Conservation (phyloP, 352 stramenopile species). For the Globisporangium spinosum region DNA sequence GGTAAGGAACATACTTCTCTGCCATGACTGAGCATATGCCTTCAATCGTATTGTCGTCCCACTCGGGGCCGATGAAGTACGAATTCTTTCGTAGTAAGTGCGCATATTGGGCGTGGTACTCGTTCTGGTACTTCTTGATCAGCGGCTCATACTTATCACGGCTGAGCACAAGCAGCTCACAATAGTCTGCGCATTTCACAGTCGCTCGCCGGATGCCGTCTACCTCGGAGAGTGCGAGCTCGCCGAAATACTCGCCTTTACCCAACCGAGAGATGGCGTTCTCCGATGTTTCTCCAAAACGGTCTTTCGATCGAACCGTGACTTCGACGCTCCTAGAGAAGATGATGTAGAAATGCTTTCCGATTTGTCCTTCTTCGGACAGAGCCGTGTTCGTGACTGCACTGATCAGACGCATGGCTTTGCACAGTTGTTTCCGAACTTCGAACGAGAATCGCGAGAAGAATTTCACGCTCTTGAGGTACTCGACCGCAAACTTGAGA, state of each 20-base stretch:
- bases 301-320: constrained; percentile 64
- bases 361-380: constrained; percentile 76
- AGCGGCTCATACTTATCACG: constrained; percentile 81
- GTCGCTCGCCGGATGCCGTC: constrained; percentile 69
- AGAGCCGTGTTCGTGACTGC: constrained; percentile 76
- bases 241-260: constrained; percentile 78
- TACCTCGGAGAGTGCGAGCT: constrained; percentile 64
- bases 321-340: constrained; percentile 72
- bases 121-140: constrained; percentile 83
- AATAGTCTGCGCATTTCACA: constrained; percentile 65
- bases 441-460: constrained; percentile 85
- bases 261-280: constrained; percentile 61
- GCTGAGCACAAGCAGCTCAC: constrained; percentile 68
- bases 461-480: constrained; percentile 86
- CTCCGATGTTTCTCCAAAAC: constrained; percentile 61
- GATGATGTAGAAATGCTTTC: constrained; percentile 83
- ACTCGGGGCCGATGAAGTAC: constrained; percentile 74
- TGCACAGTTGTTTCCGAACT: constrained; percentile 82
- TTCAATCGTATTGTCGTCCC: constrained; percentile 80
- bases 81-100: constrained; percentile 72
- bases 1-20: constrained; percentile 75
- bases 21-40: constrained; percentile 84
- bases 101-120: constrained; percentile 78
- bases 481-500: constrained; percentile 82
- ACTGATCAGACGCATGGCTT: constrained; percentile 74